Base-by-base conservation (phyloP, 2,329 filamentous ascomycete genomes). In the Anthostomella pinea region DNA sequence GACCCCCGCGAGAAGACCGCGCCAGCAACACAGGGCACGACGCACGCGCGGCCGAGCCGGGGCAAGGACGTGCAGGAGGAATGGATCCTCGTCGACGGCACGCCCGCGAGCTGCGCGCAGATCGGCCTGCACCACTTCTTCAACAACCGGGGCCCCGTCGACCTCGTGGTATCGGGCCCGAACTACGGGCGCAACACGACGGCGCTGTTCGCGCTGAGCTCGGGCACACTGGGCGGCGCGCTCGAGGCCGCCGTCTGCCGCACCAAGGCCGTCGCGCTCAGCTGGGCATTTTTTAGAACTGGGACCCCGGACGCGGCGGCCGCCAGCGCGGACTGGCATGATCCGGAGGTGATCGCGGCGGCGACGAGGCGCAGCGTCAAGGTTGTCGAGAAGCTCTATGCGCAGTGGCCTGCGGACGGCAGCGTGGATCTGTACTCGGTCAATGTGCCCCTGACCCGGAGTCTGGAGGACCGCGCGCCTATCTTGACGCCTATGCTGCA, bases 301-400 rank as follows among this genome's bases (percentile, higher is more conserved):
- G 76, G 82, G 40, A 86, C n/a, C n/a, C n/a, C n/a, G n/a, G n/a
- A n/a, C n/a, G n/a, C n/a, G n/a, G n/a, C n/a, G n/a, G n/a, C n/a
- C n/a, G n/a, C n/a, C n/a, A n/a, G n/a, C n/a, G n/a, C 87, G 59
- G 88, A 96, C 60, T 86, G 87, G 58, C 90, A 96, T 62, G 86
- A 95, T 52, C 83, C 86, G 2, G 72, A 74, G 16, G 81, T 95
- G 49, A 91, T 97, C 41, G 76, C 79, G 20, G 86, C 79, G 31
- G 89, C 88, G 3, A 87, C 82, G 23, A 69, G 77, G 28, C 81
- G 91, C 51, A 80, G 82, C 16, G 82, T 93, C 16, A 76, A 74
- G 46, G 72, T 97, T 16, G 83, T 95, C 46, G 85, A 95, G 60
- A 77, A 87, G 44, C 70, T 98, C 6, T 81, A 76, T 51, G 71